Evolutionary conservation across 441 rosid species (phyloP).

Genomic region (Adansonia rubrostipa): DNA sequence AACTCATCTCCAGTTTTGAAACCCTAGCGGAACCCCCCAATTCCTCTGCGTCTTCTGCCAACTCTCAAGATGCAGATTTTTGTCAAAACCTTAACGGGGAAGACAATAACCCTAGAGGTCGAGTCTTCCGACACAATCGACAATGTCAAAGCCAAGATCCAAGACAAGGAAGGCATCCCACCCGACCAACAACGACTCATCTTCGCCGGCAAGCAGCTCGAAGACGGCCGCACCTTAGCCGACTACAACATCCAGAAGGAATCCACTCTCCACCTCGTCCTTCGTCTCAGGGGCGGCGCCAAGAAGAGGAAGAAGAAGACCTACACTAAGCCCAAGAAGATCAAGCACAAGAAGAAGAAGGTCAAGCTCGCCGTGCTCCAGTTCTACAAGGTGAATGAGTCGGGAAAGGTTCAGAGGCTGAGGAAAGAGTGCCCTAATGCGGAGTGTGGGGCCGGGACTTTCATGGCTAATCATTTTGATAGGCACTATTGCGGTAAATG

Average conservation of each 20-base stretch:
- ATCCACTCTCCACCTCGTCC: conserved; percentile 82
- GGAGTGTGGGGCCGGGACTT: conserved; percentile 85
- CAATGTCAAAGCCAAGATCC: conserved; percentile 88
- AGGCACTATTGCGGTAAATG: conserved; percentile 94
- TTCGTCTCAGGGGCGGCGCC: conserved; percentile 86
- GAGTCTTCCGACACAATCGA: conserved; percentile 92
- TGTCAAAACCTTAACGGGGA: conserved; percentile 91
- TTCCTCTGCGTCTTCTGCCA: no score
- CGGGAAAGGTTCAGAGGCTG: conserved; percentile 76
- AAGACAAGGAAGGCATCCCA: conserved; percentile 84
- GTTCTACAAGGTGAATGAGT: conserved; percentile 77
- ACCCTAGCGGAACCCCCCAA: no score
- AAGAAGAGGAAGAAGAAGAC: conserved; percentile 98
- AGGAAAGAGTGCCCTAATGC: conserved; percentile 87
- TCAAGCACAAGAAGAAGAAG: conserved; percentile 94
- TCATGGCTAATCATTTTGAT: conserved; percentile 87
- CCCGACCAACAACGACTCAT: conserved; percentile 90
- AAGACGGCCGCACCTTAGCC: conserved; percentile 86
- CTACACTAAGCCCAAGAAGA: conserved; percentile 89
- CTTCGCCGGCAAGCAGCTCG: conserved; percentile 90
- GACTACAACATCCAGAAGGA: conserved; percentile 94
- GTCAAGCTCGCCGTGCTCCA: conserved; percentile 85
- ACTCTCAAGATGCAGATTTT: conserved; percentile 76
- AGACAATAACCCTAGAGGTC: conserved; percentile 84
- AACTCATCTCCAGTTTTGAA: no score